Conservation (phyloP, 306 rosid genomes). For the Cucumis melo region DNA sequence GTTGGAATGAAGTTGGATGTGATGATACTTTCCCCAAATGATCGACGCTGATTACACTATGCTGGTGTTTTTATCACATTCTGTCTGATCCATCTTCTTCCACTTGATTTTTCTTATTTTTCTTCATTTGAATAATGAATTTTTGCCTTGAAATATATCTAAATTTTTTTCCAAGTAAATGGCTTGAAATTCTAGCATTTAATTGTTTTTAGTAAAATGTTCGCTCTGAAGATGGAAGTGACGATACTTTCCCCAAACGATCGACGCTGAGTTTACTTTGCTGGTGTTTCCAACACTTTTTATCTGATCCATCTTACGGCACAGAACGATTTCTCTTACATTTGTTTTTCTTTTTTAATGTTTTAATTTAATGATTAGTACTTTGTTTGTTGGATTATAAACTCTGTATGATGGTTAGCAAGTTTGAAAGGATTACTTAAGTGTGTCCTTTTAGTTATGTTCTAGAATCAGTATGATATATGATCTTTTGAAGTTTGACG, state of each 20-base stretch:
- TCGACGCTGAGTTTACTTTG: background rate
- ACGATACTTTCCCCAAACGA: constrained; percentile 7
- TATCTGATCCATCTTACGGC: background rate
- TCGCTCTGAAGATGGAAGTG: background rate
- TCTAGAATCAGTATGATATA: no score
- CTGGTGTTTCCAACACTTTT: background rate
- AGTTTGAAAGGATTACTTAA: no score
- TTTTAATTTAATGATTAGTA: no score
- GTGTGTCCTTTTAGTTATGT: no score
- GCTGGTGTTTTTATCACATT: background rate
- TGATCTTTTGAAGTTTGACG: no score
- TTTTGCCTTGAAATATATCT: no score
- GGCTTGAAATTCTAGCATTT: background rate
- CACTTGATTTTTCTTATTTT: background rate
- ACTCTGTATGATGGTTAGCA: no score
- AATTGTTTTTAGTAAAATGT: background rate
- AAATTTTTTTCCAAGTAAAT: no score
- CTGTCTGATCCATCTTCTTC: background rate
- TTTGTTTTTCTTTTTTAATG: no score
- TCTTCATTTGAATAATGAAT: no score
- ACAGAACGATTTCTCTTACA: no score
- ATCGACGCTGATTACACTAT: constrained; percentile 4
- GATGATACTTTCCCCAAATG: constrained; percentile 9
- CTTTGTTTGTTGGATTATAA: no score
- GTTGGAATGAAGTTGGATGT: background rate